Evolutionary conservation across 192 early-diverging fungal genomes (phyloP).

Genomic region (Chytriomyces hyalinus): DNA sequence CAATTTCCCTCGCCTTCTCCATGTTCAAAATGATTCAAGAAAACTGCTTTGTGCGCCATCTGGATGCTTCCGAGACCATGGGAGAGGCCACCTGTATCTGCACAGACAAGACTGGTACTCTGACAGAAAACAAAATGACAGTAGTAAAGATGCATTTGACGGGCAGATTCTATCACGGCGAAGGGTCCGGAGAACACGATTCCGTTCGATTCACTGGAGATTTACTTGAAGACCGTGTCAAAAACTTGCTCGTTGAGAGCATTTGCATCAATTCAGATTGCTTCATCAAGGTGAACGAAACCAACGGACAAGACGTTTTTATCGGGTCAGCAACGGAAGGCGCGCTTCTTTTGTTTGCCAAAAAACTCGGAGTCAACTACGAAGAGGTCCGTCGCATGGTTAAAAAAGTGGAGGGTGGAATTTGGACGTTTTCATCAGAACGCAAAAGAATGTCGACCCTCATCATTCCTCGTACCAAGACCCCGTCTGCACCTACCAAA

Average conservation of each 20-base stretch:
- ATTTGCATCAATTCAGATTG: constrained; percentile 62
- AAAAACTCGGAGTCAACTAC: constrained; percentile 56
- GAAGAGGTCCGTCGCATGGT: constrained; percentile 43
- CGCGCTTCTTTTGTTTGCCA: constrained; percentile 55
- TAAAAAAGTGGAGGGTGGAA: constrained; percentile 57
- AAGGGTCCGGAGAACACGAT: constrained; percentile 58
- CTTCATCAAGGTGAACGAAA: constrained; percentile 59
- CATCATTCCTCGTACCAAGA: constrained; percentile 34
- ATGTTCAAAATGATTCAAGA: constrained; percentile 74
- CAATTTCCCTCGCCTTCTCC: constrained; percentile 62
- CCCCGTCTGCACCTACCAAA: constrained; percentile 13
- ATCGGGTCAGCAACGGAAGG: constrained; percentile 67
- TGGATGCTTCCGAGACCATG: constrained; percentile 69
- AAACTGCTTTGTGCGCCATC: constrained; percentile 67
- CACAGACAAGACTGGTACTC: constrained; percentile 68
- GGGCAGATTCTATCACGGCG: constrained; percentile 54
- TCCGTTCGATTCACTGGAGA: constrained; percentile 41
- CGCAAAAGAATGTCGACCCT: constrained; percentile 65
- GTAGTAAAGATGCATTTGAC: constrained; percentile 58
- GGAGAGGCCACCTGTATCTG: constrained; percentile 68
- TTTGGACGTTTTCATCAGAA: constrained; percentile 63
- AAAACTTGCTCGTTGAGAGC: constrained; percentile 49
- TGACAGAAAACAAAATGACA: constrained; percentile 69
- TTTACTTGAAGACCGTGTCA: constrained; percentile 43
- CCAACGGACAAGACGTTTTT: constrained; percentile 47